Percentiles rank a stretch among this genome's conserved stretches.
These are phyloP conservation scores for Saccharomycopsis hybrid DNA, from an alignment of 1,139 yeast genomes.

Conservation along the genomic window DNA sequence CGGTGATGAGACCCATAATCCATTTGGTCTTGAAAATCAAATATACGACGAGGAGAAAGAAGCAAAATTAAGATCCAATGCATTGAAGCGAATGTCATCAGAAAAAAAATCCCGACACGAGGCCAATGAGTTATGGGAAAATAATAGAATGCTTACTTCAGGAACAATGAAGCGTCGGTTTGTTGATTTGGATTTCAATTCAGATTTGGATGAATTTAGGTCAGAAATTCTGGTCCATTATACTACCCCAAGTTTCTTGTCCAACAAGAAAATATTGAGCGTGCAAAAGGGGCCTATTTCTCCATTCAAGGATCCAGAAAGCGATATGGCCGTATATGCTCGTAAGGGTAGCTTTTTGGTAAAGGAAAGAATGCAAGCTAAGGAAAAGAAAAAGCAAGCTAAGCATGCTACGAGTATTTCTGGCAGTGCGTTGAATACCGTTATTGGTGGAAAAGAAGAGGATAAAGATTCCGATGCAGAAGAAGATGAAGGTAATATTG, in stretches of 20 bases:
- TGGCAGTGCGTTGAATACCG: constrained; percentile 11
- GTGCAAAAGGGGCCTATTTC: constrained; percentile 30
- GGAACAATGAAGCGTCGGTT: constrained; percentile 12
- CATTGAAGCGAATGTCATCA: constrained; percentile 7
- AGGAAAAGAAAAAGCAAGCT: constrained; percentile 56
- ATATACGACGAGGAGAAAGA: constrained; percentile 16
- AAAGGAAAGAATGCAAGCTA: constrained; percentile 49
- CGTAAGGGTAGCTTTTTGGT: constrained; percentile 67
- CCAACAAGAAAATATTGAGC: constrained; percentile 6
- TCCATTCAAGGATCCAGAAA: constrained; percentile 69
- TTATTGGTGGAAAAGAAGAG: constrained; percentile 8
- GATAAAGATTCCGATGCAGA: constrained; percentile 17
- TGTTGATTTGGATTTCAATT: constrained; percentile 10
- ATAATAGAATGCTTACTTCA: constrained; percentile 17
- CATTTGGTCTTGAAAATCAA: constrained; percentile 18
- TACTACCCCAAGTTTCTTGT: constrained; percentile 15
- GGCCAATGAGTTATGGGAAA: constrained; percentile 20
- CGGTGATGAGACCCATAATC: constrained; percentile 19
- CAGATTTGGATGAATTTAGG: constrained; percentile 5
- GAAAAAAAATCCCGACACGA: constrained; percentile 10
- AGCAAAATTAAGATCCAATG: constrained; percentile 3
- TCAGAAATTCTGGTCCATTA: constrained; percentile 14
- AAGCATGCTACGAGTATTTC: constrained; percentile 25
- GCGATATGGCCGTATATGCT: constrained; percentile 70
- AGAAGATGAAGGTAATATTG: constrained; percentile 22